Percentiles rank a stretch among this genome's conserved stretches.
These are phyloP conservation scores for Vicia sativa DNA, from an alignment of 306 rosid species.

Conservation along the genomic window DNA sequence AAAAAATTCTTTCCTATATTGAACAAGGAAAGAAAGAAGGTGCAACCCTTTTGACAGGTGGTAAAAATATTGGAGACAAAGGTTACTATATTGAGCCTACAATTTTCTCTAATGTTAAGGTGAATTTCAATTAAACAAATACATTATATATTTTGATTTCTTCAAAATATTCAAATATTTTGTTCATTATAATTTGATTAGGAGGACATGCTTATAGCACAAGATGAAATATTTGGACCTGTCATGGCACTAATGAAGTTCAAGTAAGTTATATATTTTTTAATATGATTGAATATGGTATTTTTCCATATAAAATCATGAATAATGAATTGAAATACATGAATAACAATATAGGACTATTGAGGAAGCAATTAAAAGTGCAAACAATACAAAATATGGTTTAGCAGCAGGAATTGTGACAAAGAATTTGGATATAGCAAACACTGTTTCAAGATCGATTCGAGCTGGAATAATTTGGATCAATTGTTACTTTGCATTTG, in stretches of 20 bases:
- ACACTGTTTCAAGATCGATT: constrained; percentile 84
- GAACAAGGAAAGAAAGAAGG: constrained; percentile 90
- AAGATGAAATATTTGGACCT: constrained; percentile 90
- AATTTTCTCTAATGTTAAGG: constrained; percentile 77
- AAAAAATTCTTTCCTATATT: constrained; percentile 66
- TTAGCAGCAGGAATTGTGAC: constrained; percentile 87
- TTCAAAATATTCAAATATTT: not conserved
- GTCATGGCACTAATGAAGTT: constrained; percentile 72
- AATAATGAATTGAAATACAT: not conserved
- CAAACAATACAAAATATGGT: constrained; percentile 73
- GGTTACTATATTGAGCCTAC: constrained; percentile 93
- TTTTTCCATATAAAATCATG: not conserved
- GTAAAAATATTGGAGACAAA: constrained; percentile 61
- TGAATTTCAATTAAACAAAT: constrained; percentile 18
- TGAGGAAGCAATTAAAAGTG: constrained; percentile 75
- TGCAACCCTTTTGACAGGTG: constrained; percentile 83
- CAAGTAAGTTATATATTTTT: constrained; percentile 52
- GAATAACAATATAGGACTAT: constrained; percentile 51
- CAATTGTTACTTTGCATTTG: constrained; percentile 74
- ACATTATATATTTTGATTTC: not conserved
- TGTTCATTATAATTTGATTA: constrained; percentile 17
- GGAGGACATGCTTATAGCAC: constrained; percentile 76
- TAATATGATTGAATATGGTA: no score
- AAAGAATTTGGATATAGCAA: constrained; percentile 65
- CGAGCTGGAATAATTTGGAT: constrained; percentile 81